Conservation (phyloP, 1,284 basidiomycete genomes). For the Pseudozyma hubeiensis region DNA sequence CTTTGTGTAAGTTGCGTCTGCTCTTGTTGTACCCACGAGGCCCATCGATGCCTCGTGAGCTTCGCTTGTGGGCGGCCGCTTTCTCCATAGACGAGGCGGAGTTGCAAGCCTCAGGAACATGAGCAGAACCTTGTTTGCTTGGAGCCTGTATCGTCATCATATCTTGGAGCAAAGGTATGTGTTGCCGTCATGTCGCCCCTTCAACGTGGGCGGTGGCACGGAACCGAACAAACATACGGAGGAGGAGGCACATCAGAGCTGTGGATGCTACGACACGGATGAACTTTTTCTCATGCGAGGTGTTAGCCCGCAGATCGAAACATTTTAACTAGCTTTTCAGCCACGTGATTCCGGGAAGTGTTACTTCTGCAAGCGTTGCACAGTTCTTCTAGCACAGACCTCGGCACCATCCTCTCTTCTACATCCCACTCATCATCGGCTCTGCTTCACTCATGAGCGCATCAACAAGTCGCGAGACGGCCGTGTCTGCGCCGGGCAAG, state of each 20-base stretch:
- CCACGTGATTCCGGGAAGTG: constrained; percentile 31
- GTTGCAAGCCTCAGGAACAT: constrained; percentile 2
- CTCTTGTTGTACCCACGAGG: constrained; percentile 12
- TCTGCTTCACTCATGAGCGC: constrained; percentile 9
- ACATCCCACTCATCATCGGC: background rate
- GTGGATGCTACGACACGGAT: too few species aligned
- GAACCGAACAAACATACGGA: too few species aligned
- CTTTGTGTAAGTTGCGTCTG: background rate
- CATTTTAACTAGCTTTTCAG: background rate
- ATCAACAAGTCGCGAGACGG: constrained; percentile 17
- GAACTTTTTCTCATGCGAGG: too few species aligned
- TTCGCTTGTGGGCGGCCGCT: constrained; percentile 2
- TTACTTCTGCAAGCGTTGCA: constrained; percentile 23
- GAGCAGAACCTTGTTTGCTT: too few species aligned
- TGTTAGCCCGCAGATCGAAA: background rate
- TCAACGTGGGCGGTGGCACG: too few species aligned
- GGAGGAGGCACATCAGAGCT: too few species aligned
- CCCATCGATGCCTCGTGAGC: background rate
- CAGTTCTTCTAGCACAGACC: constrained; percentile 14
- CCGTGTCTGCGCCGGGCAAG: constrained; percentile 93
- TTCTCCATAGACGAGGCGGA: constrained; percentile 10
- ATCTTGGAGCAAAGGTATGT: too few species aligned
- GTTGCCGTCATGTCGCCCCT: too few species aligned
- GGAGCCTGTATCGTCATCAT: too few species aligned
- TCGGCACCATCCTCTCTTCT: background rate